These are phyloP conservation scores for Hyparrhenia diplandra DNA, from an alignment of 176 grass and related monocot species.

Conservation along the genomic window DNA sequence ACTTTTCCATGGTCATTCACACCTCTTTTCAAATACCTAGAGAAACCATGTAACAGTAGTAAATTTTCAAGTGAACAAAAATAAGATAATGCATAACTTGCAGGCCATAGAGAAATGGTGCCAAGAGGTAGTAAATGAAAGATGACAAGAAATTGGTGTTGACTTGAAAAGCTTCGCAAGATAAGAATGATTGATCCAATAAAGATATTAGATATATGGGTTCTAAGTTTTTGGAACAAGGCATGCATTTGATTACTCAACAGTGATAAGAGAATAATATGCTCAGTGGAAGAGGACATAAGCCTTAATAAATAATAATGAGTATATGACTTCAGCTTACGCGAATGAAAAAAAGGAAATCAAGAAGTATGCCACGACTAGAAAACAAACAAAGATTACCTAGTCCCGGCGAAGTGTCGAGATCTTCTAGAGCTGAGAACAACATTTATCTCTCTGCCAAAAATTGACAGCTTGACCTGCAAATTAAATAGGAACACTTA, in stretches of 20 bases:
- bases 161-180: not conserved
- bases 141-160: constrained; percentile 2
- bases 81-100: not conserved
- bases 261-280: not conserved
- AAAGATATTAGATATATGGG: not conserved
- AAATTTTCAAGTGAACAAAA: constrained; percentile 25
- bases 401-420: constrained; percentile 93
- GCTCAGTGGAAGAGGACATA: not conserved
- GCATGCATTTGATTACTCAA: not conserved
- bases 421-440: constrained; percentile 84
- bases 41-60: constrained; percentile 4
- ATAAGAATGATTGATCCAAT: not conserved
- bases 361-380: not conserved
- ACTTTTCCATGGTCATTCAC: constrained; percentile 96
- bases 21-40: constrained; percentile 95
- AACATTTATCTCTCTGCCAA: constrained; percentile 83
- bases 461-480: constrained; percentile 79
- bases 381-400: constrained; percentile 55
- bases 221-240: not conserved
- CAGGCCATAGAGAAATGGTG: not conserved
- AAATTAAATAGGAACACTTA: constrained; percentile 15
- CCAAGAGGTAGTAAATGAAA: constrained; percentile 7
- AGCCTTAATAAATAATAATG: not conserved
- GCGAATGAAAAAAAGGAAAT: not conserved
- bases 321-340: not conserved